phyloP scores from a whole-genome alignment of 2,329 filamentous ascomycete species.

The Talaromyces piceae region DNA sequence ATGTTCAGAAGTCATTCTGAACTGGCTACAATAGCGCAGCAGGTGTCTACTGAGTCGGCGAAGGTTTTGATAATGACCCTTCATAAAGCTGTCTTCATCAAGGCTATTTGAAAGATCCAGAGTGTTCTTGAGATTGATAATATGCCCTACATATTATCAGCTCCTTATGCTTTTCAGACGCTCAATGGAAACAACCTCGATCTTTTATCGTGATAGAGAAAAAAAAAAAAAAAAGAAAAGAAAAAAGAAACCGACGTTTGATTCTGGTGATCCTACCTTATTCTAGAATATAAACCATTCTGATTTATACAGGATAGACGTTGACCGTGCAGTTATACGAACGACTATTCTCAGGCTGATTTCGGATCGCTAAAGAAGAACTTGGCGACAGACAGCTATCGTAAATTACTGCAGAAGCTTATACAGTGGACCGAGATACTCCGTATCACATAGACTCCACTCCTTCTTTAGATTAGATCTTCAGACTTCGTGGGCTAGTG shows the following conservation, averaged over 20 bases:
- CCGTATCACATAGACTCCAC: too few species aligned
- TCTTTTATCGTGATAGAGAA: too few species aligned
- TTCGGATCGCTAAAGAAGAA: too few species aligned
- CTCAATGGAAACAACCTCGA: too few species aligned
- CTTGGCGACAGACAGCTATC: too few species aligned
- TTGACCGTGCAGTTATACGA: constrained; percentile 18
- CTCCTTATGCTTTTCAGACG: constrained; percentile 31
- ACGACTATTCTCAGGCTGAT: constrained; percentile 43
- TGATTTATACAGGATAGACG: neutral
- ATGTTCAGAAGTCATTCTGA: constrained; percentile 44
- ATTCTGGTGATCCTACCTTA: constrained; percentile 39
- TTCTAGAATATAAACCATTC: constrained; percentile 34
- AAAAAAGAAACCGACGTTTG: too few species aligned
- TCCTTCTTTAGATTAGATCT: too few species aligned
- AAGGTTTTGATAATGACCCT: constrained; percentile 37
- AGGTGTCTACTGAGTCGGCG: constrained; percentile 44
- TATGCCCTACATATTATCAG: constrained; percentile 19
- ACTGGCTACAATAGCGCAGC: constrained; percentile 32
- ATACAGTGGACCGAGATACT: too few species aligned
- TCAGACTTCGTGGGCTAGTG: too few species aligned
- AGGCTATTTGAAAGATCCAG: constrained; percentile 41
- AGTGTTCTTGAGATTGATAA: constrained; percentile 12
- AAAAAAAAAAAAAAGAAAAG: too few species aligned
- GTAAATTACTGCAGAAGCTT: too few species aligned
- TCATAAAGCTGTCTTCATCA: constrained; percentile 41